phyloP scores from a whole-genome alignment of 2,329 filamentous ascomycete genomes.

The Botrytis aclada region DNA sequence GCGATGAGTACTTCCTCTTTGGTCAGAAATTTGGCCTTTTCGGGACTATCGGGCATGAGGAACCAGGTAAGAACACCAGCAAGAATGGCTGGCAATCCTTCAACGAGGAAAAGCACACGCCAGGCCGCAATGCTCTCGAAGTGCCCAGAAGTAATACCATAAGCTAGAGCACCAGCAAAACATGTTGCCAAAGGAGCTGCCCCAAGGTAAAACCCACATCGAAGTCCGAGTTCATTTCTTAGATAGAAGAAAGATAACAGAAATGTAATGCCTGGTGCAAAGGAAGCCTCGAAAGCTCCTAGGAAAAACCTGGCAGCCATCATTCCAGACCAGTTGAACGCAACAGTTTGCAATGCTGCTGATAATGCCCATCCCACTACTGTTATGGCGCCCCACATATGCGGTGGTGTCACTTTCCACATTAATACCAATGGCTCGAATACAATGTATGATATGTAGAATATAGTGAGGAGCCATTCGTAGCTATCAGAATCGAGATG shows the following conservation, averaged over 20 bases:
- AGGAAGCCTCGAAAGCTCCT: conserved; percentile 40
- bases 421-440: conserved; percentile 42
- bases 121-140: conserved; percentile 52
- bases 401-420: conserved; percentile 41
- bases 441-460: conserved; percentile 42
- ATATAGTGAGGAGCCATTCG: conserved; percentile 42
- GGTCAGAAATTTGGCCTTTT: conserved; percentile 49
- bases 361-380: conserved; percentile 38
- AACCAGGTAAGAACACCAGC: conserved; percentile 55
- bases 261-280: conserved; percentile 42
- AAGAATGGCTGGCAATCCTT: conserved; percentile 58
- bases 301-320: conserved; percentile 41
- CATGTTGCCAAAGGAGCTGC: conserved; percentile 64
- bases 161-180: conserved; percentile 66
- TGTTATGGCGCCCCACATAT: conserved; percentile 40
- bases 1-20: conserved; percentile 50
- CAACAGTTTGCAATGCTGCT: conserved; percentile 45
- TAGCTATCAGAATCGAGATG: conserved; percentile 44
- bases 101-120: conserved; percentile 63
- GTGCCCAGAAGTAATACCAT: conserved; percentile 63
- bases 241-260: conserved; percentile 49
- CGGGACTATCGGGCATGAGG: conserved; percentile 51
- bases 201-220: conserved; percentile 67
- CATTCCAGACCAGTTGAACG: conserved; percentile 38
- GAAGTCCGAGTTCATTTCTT: conserved; percentile 61